A percentile compares a stretch with the other conserved stretches of the same genome.
phyloP scores from a whole-genome alignment of 352 stramenopile genomes.

The Phytophthora hibernalis region DNA sequence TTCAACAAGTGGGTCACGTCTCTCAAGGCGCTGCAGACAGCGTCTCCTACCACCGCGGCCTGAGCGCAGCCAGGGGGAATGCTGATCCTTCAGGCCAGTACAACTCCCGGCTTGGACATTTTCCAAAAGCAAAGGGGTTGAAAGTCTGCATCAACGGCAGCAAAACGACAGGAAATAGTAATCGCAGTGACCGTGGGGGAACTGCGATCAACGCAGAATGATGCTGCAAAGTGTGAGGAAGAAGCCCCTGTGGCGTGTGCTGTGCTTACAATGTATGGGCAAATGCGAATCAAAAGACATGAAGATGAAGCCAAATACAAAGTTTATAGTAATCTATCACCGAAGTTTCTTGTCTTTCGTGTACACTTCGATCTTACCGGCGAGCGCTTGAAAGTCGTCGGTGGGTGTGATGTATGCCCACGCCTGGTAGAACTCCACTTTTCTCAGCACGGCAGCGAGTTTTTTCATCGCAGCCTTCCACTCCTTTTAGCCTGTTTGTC shows the following conservation, averaged over 20 bases:
- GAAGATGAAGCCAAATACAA: constrained; percentile 39
- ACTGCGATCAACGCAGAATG: constrained; percentile 23
- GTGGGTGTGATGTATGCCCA: constrained; percentile 47
- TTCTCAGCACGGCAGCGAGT: constrained; percentile 50
- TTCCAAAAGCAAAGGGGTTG: constrained; percentile 6
- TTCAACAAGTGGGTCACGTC: constrained; percentile 89
- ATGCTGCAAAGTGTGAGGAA: constrained; percentile 29
- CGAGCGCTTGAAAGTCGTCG: constrained; percentile 33
- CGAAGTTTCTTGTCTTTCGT: constrained; percentile 27
- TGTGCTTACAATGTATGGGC: constrained; percentile 38
- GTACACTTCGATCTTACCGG: constrained; percentile 31
- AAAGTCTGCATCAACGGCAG: constrained; percentile 25
- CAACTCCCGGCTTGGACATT: constrained; percentile 10
- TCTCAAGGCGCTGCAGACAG: constrained; percentile 54
- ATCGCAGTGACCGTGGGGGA: constrained; percentile 18
- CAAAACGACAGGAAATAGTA: constrained; percentile 40
- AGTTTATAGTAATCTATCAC: constrained; percentile 35
- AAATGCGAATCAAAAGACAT: constrained; percentile 26
- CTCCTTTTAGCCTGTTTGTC: constrained; percentile 38
- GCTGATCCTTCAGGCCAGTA: constrained; percentile 11
- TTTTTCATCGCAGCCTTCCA: constrained; percentile 32
- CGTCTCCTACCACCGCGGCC: constrained; percentile 47
- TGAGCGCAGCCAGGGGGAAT: constrained; percentile 33
- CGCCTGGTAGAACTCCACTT: constrained; percentile 66
- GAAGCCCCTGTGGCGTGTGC: constrained; percentile 30